Evolutionary conservation across 495 filamentous ascomycete species (phyloP), one percentile per base, ranked within the genome.

Genomic region (Neurospora sublineolata): DNA sequence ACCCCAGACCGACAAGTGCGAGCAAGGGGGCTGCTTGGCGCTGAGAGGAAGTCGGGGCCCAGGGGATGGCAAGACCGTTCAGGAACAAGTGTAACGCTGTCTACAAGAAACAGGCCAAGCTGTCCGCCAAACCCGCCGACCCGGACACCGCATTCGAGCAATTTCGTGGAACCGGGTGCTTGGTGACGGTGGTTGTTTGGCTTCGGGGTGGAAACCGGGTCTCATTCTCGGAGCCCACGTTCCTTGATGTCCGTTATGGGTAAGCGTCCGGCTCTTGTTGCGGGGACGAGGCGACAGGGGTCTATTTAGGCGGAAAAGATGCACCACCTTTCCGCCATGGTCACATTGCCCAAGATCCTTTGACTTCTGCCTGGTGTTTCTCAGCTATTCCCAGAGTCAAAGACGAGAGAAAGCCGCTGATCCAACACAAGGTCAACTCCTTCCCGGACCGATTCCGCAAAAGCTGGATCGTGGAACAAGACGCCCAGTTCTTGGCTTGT

Each of bases 401-500:
- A 84, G 60, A 81, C 67, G 41, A 74, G 52, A 20, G 81, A 76
- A 40, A 85, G 77, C 71, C 86, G 79, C n/a, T 78, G 80, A 0
- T 79, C 76, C 52, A 89, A 72, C 36, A 77, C 84, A n/a, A 71
- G 69, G 4, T 83, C 82, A 20, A 88, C 79, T 33, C 76, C 76
- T 4, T 70, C 71, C 69, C 74, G 80, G n/a, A 90, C 76, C 12
- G 68, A 72, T 9, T 52, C 75, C 27, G 84, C 86, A 67, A 90
- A 76, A 9, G 79, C 80, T 11, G 60, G 69, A 12, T 81, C 83
- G 36, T 89, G 82, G 69, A 93, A 86, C 33, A 89, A 83, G 27
- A 94, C 80, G 36, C 90, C 90, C n/a, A 92, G 80, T 79, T 94
- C 91, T 79, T 93, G 91, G 74, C 88, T 90, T 12, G 91, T 92